Evolutionary conservation across 2,329 filamentous ascomycete genomes (phyloP).

Genomic region (Colletotrichum kahawae): DNA sequence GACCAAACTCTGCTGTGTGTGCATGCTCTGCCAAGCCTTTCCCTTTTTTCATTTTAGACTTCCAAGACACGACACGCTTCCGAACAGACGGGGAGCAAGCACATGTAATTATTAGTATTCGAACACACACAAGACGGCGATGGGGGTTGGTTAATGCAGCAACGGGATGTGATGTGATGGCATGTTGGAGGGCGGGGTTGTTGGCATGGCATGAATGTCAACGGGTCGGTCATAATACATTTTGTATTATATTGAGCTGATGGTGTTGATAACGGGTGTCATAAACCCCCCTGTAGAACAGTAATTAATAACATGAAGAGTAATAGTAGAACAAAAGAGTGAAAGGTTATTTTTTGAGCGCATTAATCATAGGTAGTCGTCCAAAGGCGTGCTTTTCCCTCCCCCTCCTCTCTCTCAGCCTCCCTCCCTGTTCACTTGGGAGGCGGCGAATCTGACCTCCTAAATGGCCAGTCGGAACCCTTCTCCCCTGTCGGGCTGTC

Average conservation of each 20-base stretch:
- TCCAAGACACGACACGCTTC: not conserved
- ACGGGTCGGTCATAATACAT: not conserved
- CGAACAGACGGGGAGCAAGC: not conserved
- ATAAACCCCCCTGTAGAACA: not conserved
- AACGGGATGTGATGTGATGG: not conserved
- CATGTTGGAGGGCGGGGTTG: not conserved
- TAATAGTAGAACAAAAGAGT: not conserved
- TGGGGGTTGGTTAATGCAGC: not conserved
- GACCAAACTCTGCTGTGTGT: not conserved
- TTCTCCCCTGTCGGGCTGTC: slow-evolving; percentile 11
- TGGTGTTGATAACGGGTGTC: not conserved
- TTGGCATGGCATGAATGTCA: not conserved
- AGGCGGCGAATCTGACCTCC: not conserved
- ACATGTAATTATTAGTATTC: not conserved
- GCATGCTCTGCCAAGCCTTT: not conserved
- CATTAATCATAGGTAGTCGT: not conserved
- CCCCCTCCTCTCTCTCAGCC: not conserved
- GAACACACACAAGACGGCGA: not conserved
- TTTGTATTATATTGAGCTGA: not conserved
- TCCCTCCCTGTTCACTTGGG: not conserved
- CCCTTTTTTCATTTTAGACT: too few relatives aligned
- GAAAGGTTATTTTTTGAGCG: not conserved
- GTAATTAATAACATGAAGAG: not conserved
- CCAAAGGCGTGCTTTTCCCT: not conserved
- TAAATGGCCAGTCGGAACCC: slow-evolving; percentile 13